Evolutionary conservation across 768 basidiomycete genomes (phyloP).

Genomic region (Chalciporus chontae): DNA sequence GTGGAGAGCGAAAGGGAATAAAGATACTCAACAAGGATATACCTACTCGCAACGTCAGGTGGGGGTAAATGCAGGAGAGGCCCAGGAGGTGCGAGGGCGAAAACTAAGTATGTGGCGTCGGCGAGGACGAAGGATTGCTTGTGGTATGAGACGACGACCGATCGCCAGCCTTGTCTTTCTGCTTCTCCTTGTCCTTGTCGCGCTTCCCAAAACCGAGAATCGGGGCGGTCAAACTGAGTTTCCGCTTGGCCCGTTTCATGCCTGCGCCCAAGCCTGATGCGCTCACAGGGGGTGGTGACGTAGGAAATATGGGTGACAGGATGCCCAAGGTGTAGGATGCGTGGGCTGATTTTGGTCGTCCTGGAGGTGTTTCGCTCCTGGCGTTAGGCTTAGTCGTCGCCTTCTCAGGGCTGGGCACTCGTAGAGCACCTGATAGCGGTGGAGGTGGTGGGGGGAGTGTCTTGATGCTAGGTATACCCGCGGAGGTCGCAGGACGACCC

Average conservation of each 20-base stretch:
- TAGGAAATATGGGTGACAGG: conserved; percentile 13
- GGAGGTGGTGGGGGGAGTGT: conserved; percentile 2
- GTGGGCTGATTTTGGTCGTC: conserved; percentile 27
- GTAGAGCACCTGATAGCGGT: not conserved
- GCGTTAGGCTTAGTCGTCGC: conserved; percentile 3
- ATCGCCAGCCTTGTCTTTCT: conserved; percentile 30
- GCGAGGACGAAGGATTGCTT: not conserved
- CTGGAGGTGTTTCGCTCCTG: not conserved
- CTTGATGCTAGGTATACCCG: conserved; percentile 22
- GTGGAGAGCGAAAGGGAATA: conserved; percentile 22
- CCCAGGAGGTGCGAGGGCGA: not conserved
- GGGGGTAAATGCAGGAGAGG: not conserved
- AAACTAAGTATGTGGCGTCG: not conserved
- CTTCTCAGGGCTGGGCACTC: not conserved
- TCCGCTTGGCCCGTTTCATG: conserved; percentile 47
- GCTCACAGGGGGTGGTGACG: conserved; percentile 18
- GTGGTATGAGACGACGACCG: not conserved
- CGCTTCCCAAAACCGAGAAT: conserved; percentile 54
- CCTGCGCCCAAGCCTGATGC: conserved; percentile 8
- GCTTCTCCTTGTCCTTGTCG: conserved; percentile 47
- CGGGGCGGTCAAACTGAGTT: conserved; percentile 65
- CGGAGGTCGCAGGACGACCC: conserved; percentile 40
- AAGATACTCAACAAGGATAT: conserved; percentile 23
- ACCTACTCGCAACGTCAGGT: not conserved
- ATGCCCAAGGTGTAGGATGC: conserved; percentile 18